Percentiles rank a stretch among this genome's conserved stretches.
Conservation (phyloP, 306 rosid genomes). For the Sindora glabra region DNA sequence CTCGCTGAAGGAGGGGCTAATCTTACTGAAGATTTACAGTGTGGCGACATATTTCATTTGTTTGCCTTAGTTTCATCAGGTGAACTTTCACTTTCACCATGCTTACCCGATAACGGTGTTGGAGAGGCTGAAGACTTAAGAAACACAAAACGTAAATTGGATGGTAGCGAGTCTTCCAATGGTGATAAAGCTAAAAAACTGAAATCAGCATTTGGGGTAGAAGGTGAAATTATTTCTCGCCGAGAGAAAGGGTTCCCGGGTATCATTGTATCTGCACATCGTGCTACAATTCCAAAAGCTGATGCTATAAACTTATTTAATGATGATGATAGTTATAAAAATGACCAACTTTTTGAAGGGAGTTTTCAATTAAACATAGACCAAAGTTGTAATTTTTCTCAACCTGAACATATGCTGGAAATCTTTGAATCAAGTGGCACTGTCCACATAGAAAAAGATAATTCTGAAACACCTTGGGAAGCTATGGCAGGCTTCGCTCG, state of each 20-base stretch:
- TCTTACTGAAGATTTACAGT: conserved; percentile 68
- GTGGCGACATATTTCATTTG: conserved; percentile 77
- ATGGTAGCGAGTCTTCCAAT: conserved; percentile 38
- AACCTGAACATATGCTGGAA: conserved; percentile 36
- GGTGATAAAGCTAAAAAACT: conserved; percentile 47
- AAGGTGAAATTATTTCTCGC: conserved; percentile 91
- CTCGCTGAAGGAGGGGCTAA: conserved; percentile 45
- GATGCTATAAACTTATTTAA: conserved; percentile 45
- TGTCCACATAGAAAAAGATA: conserved; percentile 25
- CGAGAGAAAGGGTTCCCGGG: conserved; percentile 97
- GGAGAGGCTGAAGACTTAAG: conserved; percentile 88
- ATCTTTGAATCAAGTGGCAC: conserved; percentile 25
- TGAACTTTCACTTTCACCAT: conserved; percentile 61
- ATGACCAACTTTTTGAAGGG: conserved; percentile 24
- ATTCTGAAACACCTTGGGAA: conserved; percentile 60
- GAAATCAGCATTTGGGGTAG: conserved; percentile 48
- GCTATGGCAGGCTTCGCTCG: conserved; percentile 65
- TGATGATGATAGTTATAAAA: conserved; percentile 26
- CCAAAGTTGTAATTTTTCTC: conserved; percentile 15
- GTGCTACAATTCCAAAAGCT: conserved; percentile 39
- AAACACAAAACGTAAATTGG: conserved; percentile 62
- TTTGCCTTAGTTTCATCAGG: conserved; percentile 73
- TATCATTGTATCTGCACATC: conserved; percentile 40
- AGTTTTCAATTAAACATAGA: conserved; percentile 9
- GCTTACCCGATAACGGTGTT: conserved; percentile 75